Conservation (phyloP, 1,284 basidiomycete species). For the Heterobasidion parviporum region DNA sequence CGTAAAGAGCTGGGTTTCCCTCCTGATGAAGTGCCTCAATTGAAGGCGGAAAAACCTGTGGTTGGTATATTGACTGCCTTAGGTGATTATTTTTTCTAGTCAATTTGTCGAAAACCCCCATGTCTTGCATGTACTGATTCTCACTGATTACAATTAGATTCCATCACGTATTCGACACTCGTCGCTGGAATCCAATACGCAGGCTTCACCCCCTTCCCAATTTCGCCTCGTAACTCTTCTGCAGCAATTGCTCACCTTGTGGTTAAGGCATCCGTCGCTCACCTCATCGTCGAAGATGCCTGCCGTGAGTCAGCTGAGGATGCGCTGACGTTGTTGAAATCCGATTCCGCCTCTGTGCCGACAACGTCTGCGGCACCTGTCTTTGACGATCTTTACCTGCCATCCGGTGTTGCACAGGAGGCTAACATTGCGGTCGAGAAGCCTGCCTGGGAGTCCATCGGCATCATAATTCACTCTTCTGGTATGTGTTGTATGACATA, state of each 20-base stretch:
- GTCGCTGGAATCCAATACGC: conserved; percentile 11
- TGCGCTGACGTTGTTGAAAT: neutral
- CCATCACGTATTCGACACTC: conserved; percentile 12
- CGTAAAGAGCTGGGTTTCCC: neutral
- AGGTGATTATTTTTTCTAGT: conserved; percentile 2
- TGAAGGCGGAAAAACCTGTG: neutral
- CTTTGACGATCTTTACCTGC: neutral
- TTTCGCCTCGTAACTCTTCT: conserved; percentile 19
- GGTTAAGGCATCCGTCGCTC: neutral
- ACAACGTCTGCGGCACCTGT: neutral
- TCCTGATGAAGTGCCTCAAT: neutral
- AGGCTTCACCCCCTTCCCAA: conserved; percentile 14
- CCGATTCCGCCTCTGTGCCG: neutral
- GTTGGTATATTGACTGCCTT: conserved; percentile 11
- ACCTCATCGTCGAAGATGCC: neutral
- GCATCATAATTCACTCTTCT: conserved; percentile 2
- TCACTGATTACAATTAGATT: conserved; percentile 7
- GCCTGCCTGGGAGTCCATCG: neutral
- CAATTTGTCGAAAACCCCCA: neutral
- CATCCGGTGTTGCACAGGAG: neutral
- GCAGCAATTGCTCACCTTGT: conserved; percentile 17
- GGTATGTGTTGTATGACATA: neutral
- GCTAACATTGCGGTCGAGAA: neutral
- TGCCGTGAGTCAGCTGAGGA: neutral
- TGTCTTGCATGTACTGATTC: neutral